phyloP scores from a whole-genome alignment of 768 basidiomycete species.

The Pulveroboletus sp. region DNA sequence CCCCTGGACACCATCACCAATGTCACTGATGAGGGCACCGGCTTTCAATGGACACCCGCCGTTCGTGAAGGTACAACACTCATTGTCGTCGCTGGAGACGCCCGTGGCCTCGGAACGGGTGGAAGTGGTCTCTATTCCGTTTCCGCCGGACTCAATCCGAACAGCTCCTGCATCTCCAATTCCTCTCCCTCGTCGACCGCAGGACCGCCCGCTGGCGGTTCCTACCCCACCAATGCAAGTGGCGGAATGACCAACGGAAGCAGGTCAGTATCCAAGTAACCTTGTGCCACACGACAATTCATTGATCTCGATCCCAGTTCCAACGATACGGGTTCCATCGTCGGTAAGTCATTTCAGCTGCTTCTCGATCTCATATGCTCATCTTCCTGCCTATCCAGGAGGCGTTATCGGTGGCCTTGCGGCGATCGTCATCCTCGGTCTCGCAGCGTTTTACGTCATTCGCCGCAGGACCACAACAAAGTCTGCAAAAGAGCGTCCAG shows the following conservation, averaged over 20 bases:
- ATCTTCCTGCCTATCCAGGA: constrained; percentile 30
- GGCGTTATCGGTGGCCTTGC: constrained; percentile 62
- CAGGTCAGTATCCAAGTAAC: constrained; percentile 19
- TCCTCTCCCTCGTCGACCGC: constrained; percentile 75
- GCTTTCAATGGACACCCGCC: constrained; percentile 67
- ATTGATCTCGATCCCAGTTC: constrained; percentile 18
- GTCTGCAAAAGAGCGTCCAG: constrained; percentile 52
- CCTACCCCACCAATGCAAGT: constrained; percentile 55
- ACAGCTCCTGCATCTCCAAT: constrained; percentile 53
- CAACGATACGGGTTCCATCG: constrained; percentile 48
- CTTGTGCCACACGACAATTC: not conserved
- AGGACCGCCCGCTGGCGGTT: constrained; percentile 72
- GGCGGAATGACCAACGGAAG: constrained; percentile 32
- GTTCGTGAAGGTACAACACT: constrained; percentile 66
- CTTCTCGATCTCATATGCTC: not conserved
- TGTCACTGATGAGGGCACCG: constrained; percentile 47
- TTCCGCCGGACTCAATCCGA: constrained; percentile 45
- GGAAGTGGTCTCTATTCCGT: constrained; percentile 64
- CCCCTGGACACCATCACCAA: constrained; percentile 49
- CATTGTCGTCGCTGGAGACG: constrained; percentile 65
- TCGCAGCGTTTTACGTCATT: constrained; percentile 48
- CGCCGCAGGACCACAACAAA: constrained; percentile 43
- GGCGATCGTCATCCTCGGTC: constrained; percentile 38
- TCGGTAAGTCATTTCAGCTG: constrained; percentile 34
- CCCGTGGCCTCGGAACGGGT: constrained; percentile 62